Conservation (phyloP, 192 early-diverging fungal genomes). For the Phycomyces blakesleeanus region DNA sequence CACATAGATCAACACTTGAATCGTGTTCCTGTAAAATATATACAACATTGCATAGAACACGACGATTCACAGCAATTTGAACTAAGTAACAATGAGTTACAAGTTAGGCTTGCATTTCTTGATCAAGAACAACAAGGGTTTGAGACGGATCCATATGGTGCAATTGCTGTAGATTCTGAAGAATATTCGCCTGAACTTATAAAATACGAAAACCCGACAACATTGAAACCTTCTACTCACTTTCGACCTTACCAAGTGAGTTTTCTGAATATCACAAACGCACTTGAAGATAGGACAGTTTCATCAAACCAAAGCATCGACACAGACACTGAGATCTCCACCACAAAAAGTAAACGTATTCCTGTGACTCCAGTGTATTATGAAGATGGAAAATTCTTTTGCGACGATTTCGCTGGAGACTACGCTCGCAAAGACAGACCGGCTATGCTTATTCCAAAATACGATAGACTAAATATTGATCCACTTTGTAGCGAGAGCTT, state of each 20-base stretch:
- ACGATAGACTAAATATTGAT: neutral
- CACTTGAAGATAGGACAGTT: no score
- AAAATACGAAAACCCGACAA: neutral
- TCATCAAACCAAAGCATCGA: neutral
- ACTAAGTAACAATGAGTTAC: neutral
- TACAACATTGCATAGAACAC: neutral
- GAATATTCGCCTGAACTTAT: neutral
- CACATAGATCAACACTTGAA: neutral
- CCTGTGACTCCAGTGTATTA: neutral
- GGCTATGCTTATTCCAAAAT: neutral
- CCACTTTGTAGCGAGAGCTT: neutral
- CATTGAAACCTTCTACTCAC: neutral
- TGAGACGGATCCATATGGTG: neutral
- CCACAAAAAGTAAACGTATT: neutral
- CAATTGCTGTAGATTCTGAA: neutral
- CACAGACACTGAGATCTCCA: neutral
- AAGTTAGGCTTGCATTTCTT: neutral
- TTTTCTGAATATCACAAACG: neutral
- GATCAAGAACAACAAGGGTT: neutral
- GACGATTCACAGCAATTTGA: neutral
- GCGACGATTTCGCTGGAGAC: neutral
- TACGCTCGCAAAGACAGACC: neutral
- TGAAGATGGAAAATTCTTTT: neutral
- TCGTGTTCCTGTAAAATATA: neutral
- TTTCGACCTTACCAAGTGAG: slow-evolving; percentile 2